Conservation (phyloP, 176 grass and related monocot genomes). For the Oryza nivara region DNA sequence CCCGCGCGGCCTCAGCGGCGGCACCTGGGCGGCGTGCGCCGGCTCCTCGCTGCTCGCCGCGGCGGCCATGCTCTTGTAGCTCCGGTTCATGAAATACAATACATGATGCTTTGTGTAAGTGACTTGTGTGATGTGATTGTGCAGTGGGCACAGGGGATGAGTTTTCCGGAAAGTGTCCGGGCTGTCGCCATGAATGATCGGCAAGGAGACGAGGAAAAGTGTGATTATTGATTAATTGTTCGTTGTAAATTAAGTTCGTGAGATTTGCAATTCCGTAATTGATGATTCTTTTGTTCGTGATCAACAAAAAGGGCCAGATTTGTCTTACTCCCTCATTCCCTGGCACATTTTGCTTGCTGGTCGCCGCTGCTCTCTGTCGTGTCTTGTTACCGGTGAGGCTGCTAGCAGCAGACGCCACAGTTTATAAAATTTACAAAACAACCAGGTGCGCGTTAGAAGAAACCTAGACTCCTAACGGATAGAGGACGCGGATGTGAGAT, state of each 20-base stretch:
- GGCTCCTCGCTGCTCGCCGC: constrained; percentile 28
- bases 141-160: too few relatives aligned
- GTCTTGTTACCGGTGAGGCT: too few relatives aligned
- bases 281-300: not conserved
- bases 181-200: too few relatives aligned
- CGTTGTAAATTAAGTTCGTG: not conserved
- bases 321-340: too few relatives aligned
- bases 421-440: too few relatives aligned
- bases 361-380: too few relatives aligned
- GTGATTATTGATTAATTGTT: not conserved
- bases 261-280: not conserved
- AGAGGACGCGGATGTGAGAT: too few relatives aligned
- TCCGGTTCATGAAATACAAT: not conserved
- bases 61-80: constrained; percentile 28
- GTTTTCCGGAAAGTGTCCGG: not conserved
- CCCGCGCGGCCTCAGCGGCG: constrained; percentile 22
- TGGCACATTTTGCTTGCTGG: too few relatives aligned
- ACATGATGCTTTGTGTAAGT: not conserved
- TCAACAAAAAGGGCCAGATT: not conserved
- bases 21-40: constrained; percentile 44
- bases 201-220: too few relatives aligned
- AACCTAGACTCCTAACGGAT: too few relatives aligned
- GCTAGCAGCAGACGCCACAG: too few relatives aligned
- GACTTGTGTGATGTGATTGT: not conserved
- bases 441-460: too few relatives aligned